Base-by-base conservation (phyloP, 805 yeast species). In the Ascoidea rubescens region DNA sequence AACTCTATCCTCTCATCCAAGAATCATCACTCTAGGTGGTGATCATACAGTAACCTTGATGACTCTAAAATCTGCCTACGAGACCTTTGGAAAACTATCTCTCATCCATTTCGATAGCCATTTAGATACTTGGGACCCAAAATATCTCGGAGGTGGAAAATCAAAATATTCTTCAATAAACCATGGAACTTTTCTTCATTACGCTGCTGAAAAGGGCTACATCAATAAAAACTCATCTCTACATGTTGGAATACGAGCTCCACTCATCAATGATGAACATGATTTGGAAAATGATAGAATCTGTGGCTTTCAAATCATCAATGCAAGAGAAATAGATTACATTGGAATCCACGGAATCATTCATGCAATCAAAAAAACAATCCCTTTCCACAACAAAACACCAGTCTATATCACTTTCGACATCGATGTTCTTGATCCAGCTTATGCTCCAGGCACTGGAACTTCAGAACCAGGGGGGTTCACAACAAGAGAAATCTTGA, bases 31-130 rank as follows among this genome's bases (percentile, higher is more conserved):
- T 0, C 69, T 87, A 31, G 95, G 95, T 8, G 95, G 95, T 47
- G 95, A 87, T 62, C 95, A 87, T 64, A 80, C 89, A 2, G 77
- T 87, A 37, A 72, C 84, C 46, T 70, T 86, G 51, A 31, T 47
- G 42, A 47, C 52, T 5, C 8, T 51, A 28, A 51, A 51, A 17
- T 21, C 89, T 91, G 2, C 87, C 83, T 56, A 65, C 85, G 54
- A 71, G 95, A 57, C 82, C 87, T 0, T 70, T 84, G 52, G 63
- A 76, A 54, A 68, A 76, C 66, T 87, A 50, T 79, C 87, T 28
- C 80, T 87, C 44, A 77, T 87, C 52, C 95, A 87, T 65, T 84
- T 87, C 58, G 95, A 87, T 62, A 91, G 93, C 12, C 95, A 86
- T 67, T 72, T 86, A 57, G 95, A 87, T 64, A 86, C 95, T 5